Conservation (phyloP, 2,329 filamentous ascomycete genomes). For the Penicillium corylophilum region DNA sequence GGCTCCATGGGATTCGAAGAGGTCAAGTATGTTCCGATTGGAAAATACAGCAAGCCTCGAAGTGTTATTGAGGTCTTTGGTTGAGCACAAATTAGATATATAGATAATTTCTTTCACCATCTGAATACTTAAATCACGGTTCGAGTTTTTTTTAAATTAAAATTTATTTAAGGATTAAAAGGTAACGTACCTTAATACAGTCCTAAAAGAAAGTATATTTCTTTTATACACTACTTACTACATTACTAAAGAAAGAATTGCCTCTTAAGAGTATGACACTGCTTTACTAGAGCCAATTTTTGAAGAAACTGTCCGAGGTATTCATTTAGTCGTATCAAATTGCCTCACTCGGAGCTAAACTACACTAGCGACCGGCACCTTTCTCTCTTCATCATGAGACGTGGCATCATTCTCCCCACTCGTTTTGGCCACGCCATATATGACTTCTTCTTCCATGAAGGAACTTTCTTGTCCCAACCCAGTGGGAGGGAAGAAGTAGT, state of each 20-base stretch:
- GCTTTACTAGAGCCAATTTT: no score
- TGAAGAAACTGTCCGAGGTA: no score
- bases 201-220: no score
- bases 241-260: no score
- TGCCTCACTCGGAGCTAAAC: not conserved
- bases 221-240: no score
- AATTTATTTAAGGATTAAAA: no score
- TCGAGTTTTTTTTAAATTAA: no score
- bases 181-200: no score
- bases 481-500: not conserved
- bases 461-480: not conserved
- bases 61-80: slow-evolving; percentile 26
- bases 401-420: not conserved
- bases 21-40: slow-evolving; percentile 20
- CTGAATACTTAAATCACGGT: no score
- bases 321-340: no score
- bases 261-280: no score
- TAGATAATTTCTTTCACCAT: no score
- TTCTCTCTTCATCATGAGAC: not conserved
- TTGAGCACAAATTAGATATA: not conserved
- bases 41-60: slow-evolving; percentile 20
- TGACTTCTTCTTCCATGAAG: not conserved
- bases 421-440: not conserved
- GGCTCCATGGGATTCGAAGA: slow-evolving; percentile 20
- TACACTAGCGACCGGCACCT: not conserved